Evolutionary conservation across 768 basidiomycete species (phyloP).

Genomic region (Vararia minispora): DNA sequence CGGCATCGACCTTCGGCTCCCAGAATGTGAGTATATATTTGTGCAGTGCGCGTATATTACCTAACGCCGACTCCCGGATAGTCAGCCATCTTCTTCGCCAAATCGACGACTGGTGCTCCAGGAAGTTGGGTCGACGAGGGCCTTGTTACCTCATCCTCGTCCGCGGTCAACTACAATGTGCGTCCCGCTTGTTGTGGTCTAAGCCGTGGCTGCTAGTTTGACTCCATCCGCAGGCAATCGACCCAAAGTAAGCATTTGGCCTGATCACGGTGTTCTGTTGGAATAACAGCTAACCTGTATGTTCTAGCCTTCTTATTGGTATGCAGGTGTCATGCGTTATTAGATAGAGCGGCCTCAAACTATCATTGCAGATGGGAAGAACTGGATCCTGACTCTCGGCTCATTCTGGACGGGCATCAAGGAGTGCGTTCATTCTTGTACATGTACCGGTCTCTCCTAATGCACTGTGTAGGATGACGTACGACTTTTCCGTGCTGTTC

Average conservation of each 20-base stretch:
- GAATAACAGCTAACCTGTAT: background rate
- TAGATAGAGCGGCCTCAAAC: background rate
- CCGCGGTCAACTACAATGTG: slow-evolving; percentile 29
- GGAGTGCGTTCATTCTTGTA: slow-evolving; percentile 5
- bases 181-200: slow-evolving; percentile 5
- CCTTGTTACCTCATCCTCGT: slow-evolving; percentile 32
- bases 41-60: background rate
- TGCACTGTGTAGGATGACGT: background rate
- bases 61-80: slow-evolving; percentile 10
- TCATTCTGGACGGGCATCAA: slow-evolving; percentile 51
- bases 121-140: slow-evolving; percentile 32
- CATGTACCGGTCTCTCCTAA: slow-evolving; percentile 18
- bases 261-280: background rate
- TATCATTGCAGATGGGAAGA: slow-evolving; percentile 23
- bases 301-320: slow-evolving; percentile 20
- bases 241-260: slow-evolving; percentile 37
- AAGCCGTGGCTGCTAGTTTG: background rate
- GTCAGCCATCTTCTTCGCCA: slow-evolving; percentile 45
- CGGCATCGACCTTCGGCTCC: slow-evolving; percentile 43
- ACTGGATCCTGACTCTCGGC: slow-evolving; percentile 40
- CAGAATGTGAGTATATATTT: slow-evolving; percentile 33
- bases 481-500: background rate
- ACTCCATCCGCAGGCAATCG: slow-evolving; percentile 29
- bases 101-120: slow-evolving; percentile 31
- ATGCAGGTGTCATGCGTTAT: slow-evolving; percentile 12